These are phyloP conservation scores for Neonectria hederae DNA, from an alignment of 2,329 filamentous ascomycete species.

Conservation along the genomic window DNA sequence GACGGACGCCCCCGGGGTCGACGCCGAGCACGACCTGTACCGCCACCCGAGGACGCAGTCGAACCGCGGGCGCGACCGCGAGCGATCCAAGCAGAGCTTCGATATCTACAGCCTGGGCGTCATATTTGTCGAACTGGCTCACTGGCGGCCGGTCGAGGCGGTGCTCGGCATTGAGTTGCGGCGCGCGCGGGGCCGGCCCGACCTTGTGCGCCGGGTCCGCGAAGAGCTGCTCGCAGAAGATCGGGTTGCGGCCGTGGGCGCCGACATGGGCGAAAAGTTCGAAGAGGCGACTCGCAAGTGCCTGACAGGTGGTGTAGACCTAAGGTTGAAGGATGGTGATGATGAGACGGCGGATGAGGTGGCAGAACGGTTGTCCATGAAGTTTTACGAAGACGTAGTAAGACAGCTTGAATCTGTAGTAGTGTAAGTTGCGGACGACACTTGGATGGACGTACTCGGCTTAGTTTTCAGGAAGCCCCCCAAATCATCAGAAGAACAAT, in stretches of 20 bases:
- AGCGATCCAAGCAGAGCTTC: constrained; percentile 58
- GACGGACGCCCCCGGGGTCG: constrained; percentile 58
- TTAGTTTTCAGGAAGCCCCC: not conserved
- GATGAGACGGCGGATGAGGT: constrained; percentile 54
- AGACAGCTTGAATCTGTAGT: constrained; percentile 51
- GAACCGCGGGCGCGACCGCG: constrained; percentile 43
- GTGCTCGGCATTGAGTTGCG: constrained; percentile 53
- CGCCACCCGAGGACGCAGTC: constrained; percentile 57
- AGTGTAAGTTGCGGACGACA: constrained; percentile 37
- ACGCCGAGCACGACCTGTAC: constrained; percentile 59
- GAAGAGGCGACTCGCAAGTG: constrained; percentile 51
- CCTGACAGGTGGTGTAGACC: constrained; percentile 47
- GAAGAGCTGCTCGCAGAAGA: constrained; percentile 45
- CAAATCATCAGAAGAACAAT: not conserved
- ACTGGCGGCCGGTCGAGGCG: constrained; percentile 58
- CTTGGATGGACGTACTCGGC: not conserved
- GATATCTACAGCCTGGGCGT: constrained; percentile 64
- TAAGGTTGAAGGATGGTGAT: constrained; percentile 50
- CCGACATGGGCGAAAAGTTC: constrained; percentile 52
- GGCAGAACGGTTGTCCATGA: constrained; percentile 51
- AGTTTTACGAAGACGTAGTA: constrained; percentile 56
- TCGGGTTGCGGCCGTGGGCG: constrained; percentile 47
- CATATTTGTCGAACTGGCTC: constrained; percentile 63
- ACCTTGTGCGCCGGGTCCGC: constrained; percentile 49
- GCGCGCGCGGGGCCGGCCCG: constrained; percentile 48